Evolutionary conservation across 192 early-diverging fungal genomes (phyloP).

Genomic region (Mortierella hygrophila): DNA sequence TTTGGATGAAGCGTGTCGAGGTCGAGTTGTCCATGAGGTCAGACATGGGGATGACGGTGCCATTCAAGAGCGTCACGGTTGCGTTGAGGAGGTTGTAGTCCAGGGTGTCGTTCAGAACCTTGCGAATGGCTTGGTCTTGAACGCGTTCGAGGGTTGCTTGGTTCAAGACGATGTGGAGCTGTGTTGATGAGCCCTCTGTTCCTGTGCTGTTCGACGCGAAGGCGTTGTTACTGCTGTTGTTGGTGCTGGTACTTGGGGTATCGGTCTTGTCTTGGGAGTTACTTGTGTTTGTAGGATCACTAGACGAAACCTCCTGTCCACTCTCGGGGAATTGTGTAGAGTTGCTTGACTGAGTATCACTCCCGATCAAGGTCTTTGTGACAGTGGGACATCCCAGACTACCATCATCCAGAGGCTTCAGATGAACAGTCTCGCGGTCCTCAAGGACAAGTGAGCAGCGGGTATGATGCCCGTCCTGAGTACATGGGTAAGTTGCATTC

Average conservation of each 20-base stretch:
- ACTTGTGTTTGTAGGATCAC: no score
- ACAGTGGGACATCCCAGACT: no score
- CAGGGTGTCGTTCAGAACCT: not conserved
- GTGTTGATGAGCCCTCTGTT: not conserved
- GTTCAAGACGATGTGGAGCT: not conserved
- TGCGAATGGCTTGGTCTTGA: not conserved
- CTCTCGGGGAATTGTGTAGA: no score
- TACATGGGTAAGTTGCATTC: slow-evolving; percentile 19
- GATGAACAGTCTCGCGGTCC: slow-evolving; percentile 14
- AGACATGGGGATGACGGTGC: not conserved
- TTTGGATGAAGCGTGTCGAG: not conserved
- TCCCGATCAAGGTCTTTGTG: no score
- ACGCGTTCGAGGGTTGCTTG: not conserved
- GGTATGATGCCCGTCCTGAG: not conserved
- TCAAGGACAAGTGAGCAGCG: slow-evolving; percentile 15
- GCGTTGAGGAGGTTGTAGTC: slow-evolving; percentile 9
- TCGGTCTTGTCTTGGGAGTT: no score
- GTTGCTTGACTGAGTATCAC: no score
- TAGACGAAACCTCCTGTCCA: no score
- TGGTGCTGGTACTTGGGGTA: no score
- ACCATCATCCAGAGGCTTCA: not conserved
- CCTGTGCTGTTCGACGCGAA: not conserved
- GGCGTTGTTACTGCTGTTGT: not conserved
- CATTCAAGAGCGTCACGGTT: not conserved
- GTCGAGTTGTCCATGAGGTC: slow-evolving; percentile 4